Conservation (phyloP, 495 filamentous ascomycete genomes). For the Penicillium nucicola region DNA sequence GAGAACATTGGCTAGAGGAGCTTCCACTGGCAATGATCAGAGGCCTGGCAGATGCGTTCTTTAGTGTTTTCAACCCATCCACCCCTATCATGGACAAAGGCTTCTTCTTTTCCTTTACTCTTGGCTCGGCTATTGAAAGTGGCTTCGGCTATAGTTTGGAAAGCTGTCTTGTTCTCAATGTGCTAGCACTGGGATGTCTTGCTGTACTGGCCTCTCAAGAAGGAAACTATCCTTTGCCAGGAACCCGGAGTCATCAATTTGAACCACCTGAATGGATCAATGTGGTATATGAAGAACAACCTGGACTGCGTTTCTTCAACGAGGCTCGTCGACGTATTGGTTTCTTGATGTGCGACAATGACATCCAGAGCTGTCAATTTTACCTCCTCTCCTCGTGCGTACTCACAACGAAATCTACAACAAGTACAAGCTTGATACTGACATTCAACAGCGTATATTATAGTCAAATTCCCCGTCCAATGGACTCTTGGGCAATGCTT, state of each 20-base stretch:
- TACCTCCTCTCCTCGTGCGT: conserved; percentile 45
- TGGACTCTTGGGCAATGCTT: conserved; percentile 48
- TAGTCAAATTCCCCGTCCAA: conserved; percentile 43
- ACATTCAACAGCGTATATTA: conserved; percentile 31
- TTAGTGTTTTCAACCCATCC: conserved; percentile 42
- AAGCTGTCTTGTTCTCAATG: conserved; percentile 42
- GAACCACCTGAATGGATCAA: conserved; percentile 44
- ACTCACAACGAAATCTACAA: not conserved
- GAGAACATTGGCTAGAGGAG: conserved; percentile 39
- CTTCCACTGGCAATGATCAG: conserved; percentile 42
- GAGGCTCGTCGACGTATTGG: conserved; percentile 45
- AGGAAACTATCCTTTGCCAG: conserved; percentile 43
- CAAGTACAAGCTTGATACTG: conserved; percentile 1
- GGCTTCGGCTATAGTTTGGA: conserved; percentile 44
- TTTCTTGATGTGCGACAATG: conserved; percentile 47
- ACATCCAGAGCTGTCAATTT: conserved; percentile 46
- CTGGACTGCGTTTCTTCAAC: conserved; percentile 45
- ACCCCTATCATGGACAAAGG: conserved; percentile 49
- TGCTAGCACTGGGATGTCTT: conserved; percentile 44
- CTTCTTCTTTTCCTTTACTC: conserved; percentile 44
- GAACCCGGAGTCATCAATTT: conserved; percentile 31
- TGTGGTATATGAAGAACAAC: conserved; percentile 39
- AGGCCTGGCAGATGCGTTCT: conserved; percentile 44
- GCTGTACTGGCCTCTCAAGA: conserved; percentile 43
- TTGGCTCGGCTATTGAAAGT: conserved; percentile 41